phyloP scores from a whole-genome alignment of 1,284 basidiomycete genomes.

The Pisolithus thermaeus region DNA sequence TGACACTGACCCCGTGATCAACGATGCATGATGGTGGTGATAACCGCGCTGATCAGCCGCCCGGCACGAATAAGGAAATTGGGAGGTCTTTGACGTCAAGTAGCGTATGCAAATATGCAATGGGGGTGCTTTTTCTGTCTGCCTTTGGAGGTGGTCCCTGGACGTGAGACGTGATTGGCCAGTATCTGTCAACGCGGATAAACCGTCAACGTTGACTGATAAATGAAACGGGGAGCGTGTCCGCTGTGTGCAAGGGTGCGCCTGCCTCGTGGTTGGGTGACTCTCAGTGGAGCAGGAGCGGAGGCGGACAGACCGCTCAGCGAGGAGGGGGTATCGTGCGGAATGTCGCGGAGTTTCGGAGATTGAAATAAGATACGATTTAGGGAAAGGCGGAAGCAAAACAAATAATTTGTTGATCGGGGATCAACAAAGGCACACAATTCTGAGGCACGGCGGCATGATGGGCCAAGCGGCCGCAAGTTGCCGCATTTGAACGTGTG shows the following conservation, averaged over 20 bases:
- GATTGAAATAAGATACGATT: slow-evolving; percentile 17
- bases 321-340: slow-evolving; percentile 6
- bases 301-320: slow-evolving; percentile 4
- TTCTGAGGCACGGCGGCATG: slow-evolving; percentile 22
- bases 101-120: not conserved
- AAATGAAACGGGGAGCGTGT: no score
- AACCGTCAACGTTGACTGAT: no score
- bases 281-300: not conserved
- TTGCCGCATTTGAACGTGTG: slow-evolving; percentile 16
- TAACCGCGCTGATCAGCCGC: slow-evolving; percentile 16
- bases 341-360: slow-evolving; percentile 25
- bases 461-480: slow-evolving; percentile 16
- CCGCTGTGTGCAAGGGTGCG: not conserved
- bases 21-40: slow-evolving; percentile 8
- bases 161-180: no score
- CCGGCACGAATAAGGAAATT: slow-evolving; percentile 10
- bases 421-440: slow-evolving; percentile 31
- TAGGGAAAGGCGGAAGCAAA: slow-evolving; percentile 26
- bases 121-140: not conserved
- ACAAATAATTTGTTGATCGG: slow-evolving; percentile 30
- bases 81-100: slow-evolving; percentile 6
- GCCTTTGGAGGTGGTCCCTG: no score
- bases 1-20: not conserved
- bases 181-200: no score
- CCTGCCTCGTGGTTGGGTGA: not conserved